Conservation (phyloP, 2,329 filamentous ascomycete species). For the Colletotrichum kahawae region DNA sequence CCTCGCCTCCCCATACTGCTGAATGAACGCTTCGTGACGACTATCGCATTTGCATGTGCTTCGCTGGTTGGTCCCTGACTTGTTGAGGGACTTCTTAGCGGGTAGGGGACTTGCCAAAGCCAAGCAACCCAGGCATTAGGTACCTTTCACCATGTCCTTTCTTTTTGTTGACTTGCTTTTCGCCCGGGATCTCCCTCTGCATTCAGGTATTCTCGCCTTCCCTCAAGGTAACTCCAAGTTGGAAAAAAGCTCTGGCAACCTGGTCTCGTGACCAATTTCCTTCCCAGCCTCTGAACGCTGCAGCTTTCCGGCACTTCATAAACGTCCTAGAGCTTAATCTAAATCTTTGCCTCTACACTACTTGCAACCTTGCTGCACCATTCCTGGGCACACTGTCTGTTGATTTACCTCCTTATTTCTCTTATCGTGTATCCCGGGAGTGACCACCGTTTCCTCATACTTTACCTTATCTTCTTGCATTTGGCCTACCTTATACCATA, state of each 20-base stretch:
- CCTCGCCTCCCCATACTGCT: conserved; percentile 5
- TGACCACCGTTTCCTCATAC: neutral
- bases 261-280: conserved; percentile 22
- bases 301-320: neutral
- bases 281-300: neutral
- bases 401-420: neutral
- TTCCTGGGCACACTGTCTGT: neutral
- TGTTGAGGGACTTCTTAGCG: conserved; percentile 15
- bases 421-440: neutral
- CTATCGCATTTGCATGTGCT: conserved; percentile 20
- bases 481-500: neutral
- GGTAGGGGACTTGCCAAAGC: conserved; percentile 8
- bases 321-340: neutral
- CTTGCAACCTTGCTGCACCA: neutral
- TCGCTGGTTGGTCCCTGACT: conserved; percentile 5
- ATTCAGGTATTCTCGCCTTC: neutral
- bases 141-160: neutral
- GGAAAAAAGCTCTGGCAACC: conserved; percentile 14
- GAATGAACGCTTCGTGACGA: conserved; percentile 9
- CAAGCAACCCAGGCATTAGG: neutral
- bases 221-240: neutral
- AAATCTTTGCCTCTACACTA: neutral
- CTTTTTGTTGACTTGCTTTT: neutral
- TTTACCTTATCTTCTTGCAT: neutral
- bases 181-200: neutral